These are phyloP conservation scores for barrel medic (Medicago truncatula) DNA, from an alignment of 306 rosid genomes.

Conservation along the genomic window DNA sequence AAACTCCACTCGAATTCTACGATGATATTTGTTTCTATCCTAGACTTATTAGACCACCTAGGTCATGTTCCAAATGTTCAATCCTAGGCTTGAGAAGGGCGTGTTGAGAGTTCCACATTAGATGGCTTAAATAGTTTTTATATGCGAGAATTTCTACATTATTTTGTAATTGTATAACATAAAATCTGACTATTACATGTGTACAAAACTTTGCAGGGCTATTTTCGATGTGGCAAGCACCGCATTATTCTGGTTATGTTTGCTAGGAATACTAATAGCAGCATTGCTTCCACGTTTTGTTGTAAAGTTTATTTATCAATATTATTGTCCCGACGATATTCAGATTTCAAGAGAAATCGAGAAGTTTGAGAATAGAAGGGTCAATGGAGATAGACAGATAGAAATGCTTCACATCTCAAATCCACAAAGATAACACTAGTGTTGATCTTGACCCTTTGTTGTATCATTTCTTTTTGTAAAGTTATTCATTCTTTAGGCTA, in stretches of 20 bases:
- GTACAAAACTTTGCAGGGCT: slow-evolving; percentile 66
- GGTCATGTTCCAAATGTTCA: neutral
- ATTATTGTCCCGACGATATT: slow-evolving; percentile 69
- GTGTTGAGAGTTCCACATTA: neutral
- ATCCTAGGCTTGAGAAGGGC: neutral
- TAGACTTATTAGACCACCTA: neutral
- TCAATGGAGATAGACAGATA: slow-evolving; percentile 58
- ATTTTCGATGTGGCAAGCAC: slow-evolving; percentile 52
- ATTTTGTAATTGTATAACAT: neutral
- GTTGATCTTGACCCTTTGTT: slow-evolving; percentile 31
- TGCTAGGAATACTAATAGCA: slow-evolving; percentile 58
- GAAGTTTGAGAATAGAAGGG: slow-evolving; percentile 54
- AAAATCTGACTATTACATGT: slow-evolving; percentile 31
- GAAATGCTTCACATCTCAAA: slow-evolving; percentile 69
- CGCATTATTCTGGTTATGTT: slow-evolving; percentile 72
- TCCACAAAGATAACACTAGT: slow-evolving; percentile 49
- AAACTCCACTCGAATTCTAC: neutral
- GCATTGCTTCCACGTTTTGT: slow-evolving; percentile 72
- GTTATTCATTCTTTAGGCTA: slow-evolving; percentile 78
- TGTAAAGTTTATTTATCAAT: slow-evolving; percentile 66
- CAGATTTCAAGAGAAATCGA: slow-evolving; percentile 85
- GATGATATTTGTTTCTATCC: neutral
- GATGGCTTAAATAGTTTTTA: neutral
- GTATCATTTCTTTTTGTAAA: slow-evolving; percentile 51
- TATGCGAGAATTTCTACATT: neutral